phyloP scores from a whole-genome alignment of 2,329 filamentous ascomycete species.

The Madurella fahalii region DNA sequence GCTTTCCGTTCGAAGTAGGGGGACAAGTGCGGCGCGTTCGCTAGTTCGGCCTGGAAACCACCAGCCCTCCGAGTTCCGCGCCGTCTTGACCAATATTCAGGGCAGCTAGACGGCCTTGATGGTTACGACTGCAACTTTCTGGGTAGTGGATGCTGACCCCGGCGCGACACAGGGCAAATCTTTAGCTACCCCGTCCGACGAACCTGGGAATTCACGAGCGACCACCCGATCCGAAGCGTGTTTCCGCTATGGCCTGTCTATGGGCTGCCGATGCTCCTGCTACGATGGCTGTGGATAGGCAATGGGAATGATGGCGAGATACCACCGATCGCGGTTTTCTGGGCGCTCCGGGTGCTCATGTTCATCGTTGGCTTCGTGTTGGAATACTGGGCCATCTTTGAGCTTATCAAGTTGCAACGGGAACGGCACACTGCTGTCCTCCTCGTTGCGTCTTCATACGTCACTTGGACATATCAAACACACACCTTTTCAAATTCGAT shows the following conservation, averaged over 20 bases:
- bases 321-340: constrained; percentile 83
- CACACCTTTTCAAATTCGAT: constrained; percentile 98
- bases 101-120: not conserved
- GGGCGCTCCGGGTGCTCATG: constrained; percentile 84
- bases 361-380: constrained; percentile 93
- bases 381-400: constrained; percentile 95
- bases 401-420: constrained; percentile 73
- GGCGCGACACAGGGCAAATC: constrained; percentile 64
- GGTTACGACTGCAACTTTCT: not conserved
- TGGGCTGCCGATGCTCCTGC: constrained; percentile 84
- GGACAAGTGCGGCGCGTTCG: not conserved
- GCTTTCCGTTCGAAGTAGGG: not conserved
- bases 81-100: not conserved
- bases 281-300: constrained; percentile 90
- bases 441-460: constrained; percentile 90
- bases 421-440: constrained; percentile 70
- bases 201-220: constrained; percentile 95
- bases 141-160: constrained; percentile 12
- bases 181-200: constrained; percentile 85
- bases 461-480: constrained; percentile 97
- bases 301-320: constrained; percentile 72
- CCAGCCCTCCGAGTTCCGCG: not conserved
- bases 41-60: not conserved
- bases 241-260: constrained; percentile 97
- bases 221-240: constrained; percentile 85